Base-by-base conservation (phyloP, 768 basidiomycete genomes). In the Boletellus sp. region DNA sequence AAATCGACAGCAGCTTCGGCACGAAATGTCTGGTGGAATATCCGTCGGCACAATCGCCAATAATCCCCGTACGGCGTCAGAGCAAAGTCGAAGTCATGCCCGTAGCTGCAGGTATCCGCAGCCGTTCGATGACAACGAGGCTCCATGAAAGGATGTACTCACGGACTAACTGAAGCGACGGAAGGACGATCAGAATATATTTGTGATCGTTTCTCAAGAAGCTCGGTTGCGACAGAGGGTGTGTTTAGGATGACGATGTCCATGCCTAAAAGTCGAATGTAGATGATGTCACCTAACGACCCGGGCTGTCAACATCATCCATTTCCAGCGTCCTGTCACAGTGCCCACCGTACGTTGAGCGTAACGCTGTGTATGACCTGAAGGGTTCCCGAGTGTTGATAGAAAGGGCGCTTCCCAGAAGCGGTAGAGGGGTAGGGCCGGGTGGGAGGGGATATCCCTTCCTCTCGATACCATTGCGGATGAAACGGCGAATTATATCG, bases 151-250 rank as follows among this genome's bases (percentile, higher is more conserved):
- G 0, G 10, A 35, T 42, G 11, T 26, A 51, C 58, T 59, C 46
- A 62, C 58, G 51, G 50, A 20, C 43, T 19, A 15, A 53, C n/a
- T 22, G 52, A 55, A 0, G 60, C 56, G 35, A 65, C 47, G 40
- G 43, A 45, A 1, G 82, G 81, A 6, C 81, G 74, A 61, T 77
- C 73, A 9, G 79, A 79, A 54, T 80, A 79, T 28, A 75, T 70
- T 11, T 62, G 60, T 2, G 76, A 74, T 10, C 77, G 71, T 41
- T 69, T 66, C 40, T 79, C 77, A 32, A 83, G 65, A 3, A 83
- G 68, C 35, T 79, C 78, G 19, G 64, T 53, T 2, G 70, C 73
- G 13, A 67, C 71, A 45, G 71, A 70, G 20, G 60, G 61, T 13
- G 70, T 68, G 57, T 77, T 81, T 32, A 82, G 57, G 45, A 81